phyloP scores from a whole-genome alignment of 805 yeast genomes.

The Myxozyma neglecta region DNA sequence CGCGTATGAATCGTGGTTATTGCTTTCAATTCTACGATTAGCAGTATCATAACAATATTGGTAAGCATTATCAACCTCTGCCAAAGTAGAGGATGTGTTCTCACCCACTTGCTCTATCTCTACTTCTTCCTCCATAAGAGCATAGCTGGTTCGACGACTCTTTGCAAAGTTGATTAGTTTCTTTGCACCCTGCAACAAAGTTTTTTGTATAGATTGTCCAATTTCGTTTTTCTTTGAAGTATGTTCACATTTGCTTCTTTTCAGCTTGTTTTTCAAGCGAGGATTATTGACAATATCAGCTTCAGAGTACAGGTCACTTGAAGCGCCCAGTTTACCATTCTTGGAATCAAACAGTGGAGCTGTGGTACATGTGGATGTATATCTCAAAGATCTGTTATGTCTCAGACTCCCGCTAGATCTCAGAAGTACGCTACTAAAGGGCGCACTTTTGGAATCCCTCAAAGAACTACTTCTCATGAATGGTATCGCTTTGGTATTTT shows the following conservation, averaged over 20 bases:
- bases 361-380: neutral
- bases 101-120: neutral
- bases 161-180: neutral
- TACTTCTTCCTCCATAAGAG: neutral
- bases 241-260: neutral
- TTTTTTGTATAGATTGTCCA: neutral
- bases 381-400: neutral
- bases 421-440: too few relatives aligned
- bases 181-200: neutral
- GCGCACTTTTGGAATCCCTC: neutral
- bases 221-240: neutral
- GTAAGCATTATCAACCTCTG: neutral
- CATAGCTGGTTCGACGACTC: neutral
- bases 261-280: neutral
- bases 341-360: neutral
- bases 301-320: neutral
- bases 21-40: neutral
- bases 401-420: neutral
- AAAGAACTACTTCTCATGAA: neutral
- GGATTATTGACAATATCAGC: constrained; percentile 5
- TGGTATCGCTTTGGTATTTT: neutral
- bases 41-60: neutral
- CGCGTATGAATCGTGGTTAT: neutral
- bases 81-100: neutral
- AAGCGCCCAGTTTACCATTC: neutral